Conservation (phyloP, 768 basidiomycete genomes). For the Tephrocybe sp. region DNA sequence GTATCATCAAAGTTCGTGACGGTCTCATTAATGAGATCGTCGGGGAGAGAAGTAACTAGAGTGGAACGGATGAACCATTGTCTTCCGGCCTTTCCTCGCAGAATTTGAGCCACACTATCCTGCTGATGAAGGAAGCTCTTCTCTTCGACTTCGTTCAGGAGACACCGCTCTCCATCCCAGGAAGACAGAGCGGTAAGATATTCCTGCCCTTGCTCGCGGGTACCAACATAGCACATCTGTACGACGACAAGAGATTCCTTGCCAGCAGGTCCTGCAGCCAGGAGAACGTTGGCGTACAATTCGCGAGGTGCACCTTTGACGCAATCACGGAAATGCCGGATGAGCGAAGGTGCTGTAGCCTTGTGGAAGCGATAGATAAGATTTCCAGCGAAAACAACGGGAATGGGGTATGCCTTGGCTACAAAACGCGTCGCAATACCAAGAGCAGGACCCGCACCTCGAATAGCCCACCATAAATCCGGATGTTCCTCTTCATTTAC, state of each 20-base stretch:
- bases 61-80: constrained; percentile 93
- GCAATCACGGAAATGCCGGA: constrained; percentile 92
- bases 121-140: constrained; percentile 89
- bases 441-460: constrained; percentile 80
- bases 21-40: constrained; percentile 83
- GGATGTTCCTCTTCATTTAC: constrained; percentile 71
- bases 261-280: constrained; percentile 85
- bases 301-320: constrained; percentile 86
- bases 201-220: constrained; percentile 70
- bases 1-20: constrained; percentile 79
- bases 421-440: constrained; percentile 90
- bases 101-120: constrained; percentile 86
- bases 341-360: constrained; percentile 82
- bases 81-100: constrained; percentile 79
- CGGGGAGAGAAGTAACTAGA: constrained; percentile 78
- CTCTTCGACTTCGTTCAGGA: constrained; percentile 89
- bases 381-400: constrained; percentile 90
- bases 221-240: constrained; percentile 88
- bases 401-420: constrained; percentile 84
- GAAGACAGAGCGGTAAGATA: constrained; percentile 77
- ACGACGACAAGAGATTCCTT: constrained; percentile 86
- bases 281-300: constrained; percentile 85
- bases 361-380: constrained; percentile 88
- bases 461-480: constrained; percentile 85
- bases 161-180: constrained; percentile 85